Base-by-base conservation (phyloP, 2,329 filamentous ascomycete species). In the Aspergillus fischeri region DNA sequence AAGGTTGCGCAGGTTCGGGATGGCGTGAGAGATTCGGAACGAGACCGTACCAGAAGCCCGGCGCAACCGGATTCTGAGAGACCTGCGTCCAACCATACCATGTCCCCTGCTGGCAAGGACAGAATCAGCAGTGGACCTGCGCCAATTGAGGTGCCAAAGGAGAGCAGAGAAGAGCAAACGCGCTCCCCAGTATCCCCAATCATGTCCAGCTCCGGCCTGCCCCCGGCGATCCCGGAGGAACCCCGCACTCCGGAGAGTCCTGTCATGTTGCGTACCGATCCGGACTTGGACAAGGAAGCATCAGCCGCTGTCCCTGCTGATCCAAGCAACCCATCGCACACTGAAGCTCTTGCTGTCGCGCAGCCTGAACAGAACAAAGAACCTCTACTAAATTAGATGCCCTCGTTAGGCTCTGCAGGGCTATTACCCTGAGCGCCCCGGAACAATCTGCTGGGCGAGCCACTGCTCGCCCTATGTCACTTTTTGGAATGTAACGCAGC, bases 1-100 rank as follows among this genome's bases (percentile, higher is more conserved):
- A 88, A 87, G 72, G 79, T 88, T 55, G 79, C 77, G 10, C 73
- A 79, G 51, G 77, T 74, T 6, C 78, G 76, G 50, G 78, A 84
- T 29, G 84, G 86, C 47, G 80, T 82, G 29, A 80, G 80, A 56
- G 78, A 82, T 41, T 78, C 77, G 21, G 83, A 83, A 63, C 81
- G 80, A 61, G 79, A 78, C 52, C 73, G 78, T 24, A 77, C 81
- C 17, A 81, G 80, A 66, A 83, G 81, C 57, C 81, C 82, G 10
- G 77, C 76, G 6, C 62, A 66, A 32, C 66, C 67, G 3, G 74
- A 75, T 27, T 61, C 60, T n/a, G 76, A 75, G 17, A 67, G 69
- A 20, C 63, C 68, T 1, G 56, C 62, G 2, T 68, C 70, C 21
- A 70, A 59, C 32, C 73, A 73, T 49, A 74, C 72, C 28, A 56